Percentiles rank a stretch among this genome's conserved stretches.
These are phyloP conservation scores for Pseudogymnoascus sp. DNA, from an alignment of 2,329 filamentous ascomycete genomes.

Conservation along the genomic window DNA sequence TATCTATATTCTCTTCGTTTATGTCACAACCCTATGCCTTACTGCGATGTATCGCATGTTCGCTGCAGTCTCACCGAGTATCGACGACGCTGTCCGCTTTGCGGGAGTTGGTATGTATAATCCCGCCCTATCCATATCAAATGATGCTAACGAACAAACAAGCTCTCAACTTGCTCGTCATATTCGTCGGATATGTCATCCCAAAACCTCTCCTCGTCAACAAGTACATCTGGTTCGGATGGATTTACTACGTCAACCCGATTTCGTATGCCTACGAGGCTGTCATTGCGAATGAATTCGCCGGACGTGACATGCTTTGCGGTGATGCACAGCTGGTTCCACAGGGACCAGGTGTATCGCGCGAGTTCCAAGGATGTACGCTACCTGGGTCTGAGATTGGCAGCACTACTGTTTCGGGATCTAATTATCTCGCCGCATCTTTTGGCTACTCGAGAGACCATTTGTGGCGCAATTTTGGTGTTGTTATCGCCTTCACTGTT, in stretches of 20 bases:
- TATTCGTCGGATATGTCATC: conserved; percentile 61
- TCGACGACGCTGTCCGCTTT: conserved; percentile 53
- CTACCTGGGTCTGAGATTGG: conserved; percentile 50
- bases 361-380: conserved; percentile 53
- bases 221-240: conserved; percentile 36
- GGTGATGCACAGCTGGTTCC: conserved; percentile 45
- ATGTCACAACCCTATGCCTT: conserved; percentile 48
- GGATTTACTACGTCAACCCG: conserved; percentile 60
- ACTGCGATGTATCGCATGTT: conserved; percentile 51
- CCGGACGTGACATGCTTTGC: conserved; percentile 46
- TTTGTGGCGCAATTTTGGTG: conserved; percentile 56
- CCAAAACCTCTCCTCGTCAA: conserved; percentile 35
- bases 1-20: conserved; percentile 50
- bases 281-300: conserved; percentile 64
- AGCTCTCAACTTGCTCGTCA: conserved; percentile 43
- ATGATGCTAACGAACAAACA: no score
- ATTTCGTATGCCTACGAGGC: conserved; percentile 64
- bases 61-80: conserved; percentile 48
- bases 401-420: conserved; percentile 43
- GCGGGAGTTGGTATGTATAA: conserved; percentile 34
- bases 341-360: neutral
- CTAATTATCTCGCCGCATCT: conserved; percentile 45
- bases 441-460: conserved; percentile 52
- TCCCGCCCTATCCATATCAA: no score
- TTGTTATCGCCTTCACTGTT: conserved; percentile 56